These are phyloP conservation scores for Venturiaceae sp. DNA, from an alignment of 2,329 filamentous ascomycete species.

Conservation along the genomic window DNA sequence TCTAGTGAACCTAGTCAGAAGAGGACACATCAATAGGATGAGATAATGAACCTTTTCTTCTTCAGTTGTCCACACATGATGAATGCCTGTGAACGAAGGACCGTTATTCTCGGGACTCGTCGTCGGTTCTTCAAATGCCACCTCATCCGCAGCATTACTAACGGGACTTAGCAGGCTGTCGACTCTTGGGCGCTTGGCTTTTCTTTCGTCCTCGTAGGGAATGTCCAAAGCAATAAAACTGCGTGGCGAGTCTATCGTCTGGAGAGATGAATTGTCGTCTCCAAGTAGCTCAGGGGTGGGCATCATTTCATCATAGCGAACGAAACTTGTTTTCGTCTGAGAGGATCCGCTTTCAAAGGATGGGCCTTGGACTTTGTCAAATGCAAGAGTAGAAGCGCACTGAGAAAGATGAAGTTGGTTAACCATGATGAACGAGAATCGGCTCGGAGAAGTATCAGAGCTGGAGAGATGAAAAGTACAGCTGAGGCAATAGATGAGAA, in stretches of 20 bases:
- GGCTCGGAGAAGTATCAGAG: background rate
- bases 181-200: background rate
- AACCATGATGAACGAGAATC: background rate
- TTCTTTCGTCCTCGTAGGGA: background rate
- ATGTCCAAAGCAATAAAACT: background rate
- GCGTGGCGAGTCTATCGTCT: background rate
- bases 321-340: background rate
- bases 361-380: background rate
- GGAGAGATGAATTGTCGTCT: background rate
- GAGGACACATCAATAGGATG: background rate
- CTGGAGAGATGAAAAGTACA: background rate
- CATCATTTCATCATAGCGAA: background rate
- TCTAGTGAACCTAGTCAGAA: constrained; percentile 24
- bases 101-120: background rate
- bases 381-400: background rate
- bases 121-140: background rate
- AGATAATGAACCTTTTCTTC: background rate
- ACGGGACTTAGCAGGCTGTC: background rate
- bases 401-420: background rate
- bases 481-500: background rate
- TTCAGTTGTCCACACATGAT: background rate
- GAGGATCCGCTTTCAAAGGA: no score
- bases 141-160: background rate
- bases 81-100: background rate
- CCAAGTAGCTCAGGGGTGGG: background rate